Percentiles rank a stretch among this genome's conserved stretches.
phyloP scores from a whole-genome alignment of 2,329 filamentous ascomycete genomes.

The Grosmannia serpens region DNA sequence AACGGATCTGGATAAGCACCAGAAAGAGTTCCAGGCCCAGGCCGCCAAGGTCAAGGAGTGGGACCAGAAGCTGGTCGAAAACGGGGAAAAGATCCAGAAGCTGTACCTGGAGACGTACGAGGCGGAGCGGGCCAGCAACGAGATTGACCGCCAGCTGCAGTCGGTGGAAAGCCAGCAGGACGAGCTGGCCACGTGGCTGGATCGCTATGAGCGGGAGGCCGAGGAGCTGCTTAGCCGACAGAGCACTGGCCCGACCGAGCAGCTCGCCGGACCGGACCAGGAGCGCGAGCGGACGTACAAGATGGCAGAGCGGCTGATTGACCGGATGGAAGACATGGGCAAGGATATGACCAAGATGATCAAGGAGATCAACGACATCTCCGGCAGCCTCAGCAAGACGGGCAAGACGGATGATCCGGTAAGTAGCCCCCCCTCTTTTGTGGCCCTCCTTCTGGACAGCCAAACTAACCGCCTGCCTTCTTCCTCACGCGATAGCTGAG shows the following conservation, averaged over 20 bases:
- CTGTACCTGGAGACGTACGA: slow-evolving; percentile 87
- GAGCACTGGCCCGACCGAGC: slow-evolving; percentile 40
- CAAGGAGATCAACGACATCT: slow-evolving; percentile 91
- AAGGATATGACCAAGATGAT: slow-evolving; percentile 93
- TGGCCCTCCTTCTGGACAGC: neutral
- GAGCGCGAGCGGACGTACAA: slow-evolving; percentile 96
- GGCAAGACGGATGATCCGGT: slow-evolving; percentile 81
- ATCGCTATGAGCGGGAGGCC: slow-evolving; percentile 84
- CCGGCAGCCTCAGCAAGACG: slow-evolving; percentile 78
- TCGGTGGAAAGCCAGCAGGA: slow-evolving; percentile 87
- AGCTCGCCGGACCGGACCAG: slow-evolving; percentile 78
- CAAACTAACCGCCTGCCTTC: neutral
- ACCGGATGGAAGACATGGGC: slow-evolving; percentile 86
- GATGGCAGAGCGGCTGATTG: slow-evolving; percentile 83
- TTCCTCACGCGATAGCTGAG: slow-evolving; percentile 49
- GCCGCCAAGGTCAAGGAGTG: slow-evolving; percentile 78
- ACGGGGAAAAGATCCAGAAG: slow-evolving; percentile 89
- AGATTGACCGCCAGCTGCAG: slow-evolving; percentile 84
- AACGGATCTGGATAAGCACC: slow-evolving; percentile 86
- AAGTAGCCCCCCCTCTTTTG: slow-evolving; percentile 22
- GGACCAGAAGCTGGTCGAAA: slow-evolving; percentile 88
- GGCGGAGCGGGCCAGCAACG: slow-evolving; percentile 81
- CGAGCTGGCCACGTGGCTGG: slow-evolving; percentile 77
- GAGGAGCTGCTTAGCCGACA: slow-evolving; percentile 78
- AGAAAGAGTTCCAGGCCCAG: slow-evolving; percentile 90